A percentile compares a stretch with the other conserved stretches of the same genome.
Conservation (phyloP, 345 rosid genomes). For the Linum usitatissimum region DNA sequence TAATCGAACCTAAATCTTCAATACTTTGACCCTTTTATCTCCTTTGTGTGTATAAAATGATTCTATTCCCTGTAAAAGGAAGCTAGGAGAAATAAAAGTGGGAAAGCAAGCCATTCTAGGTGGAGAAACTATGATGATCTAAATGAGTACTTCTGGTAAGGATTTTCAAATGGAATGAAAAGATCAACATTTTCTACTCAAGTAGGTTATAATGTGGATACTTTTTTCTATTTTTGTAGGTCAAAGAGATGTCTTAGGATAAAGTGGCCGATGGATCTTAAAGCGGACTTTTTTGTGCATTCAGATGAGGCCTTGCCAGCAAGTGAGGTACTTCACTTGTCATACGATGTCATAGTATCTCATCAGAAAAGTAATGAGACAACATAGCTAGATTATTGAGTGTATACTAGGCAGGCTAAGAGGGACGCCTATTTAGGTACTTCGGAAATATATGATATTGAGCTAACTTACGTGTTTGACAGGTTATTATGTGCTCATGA, state of each 20-base stretch:
- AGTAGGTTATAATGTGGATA: constrained; percentile 1
- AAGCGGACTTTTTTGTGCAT: constrained; percentile 66
- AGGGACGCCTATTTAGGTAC: too few relatives aligned
- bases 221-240: constrained; percentile 32
- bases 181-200: neutral
- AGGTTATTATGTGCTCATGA: too few relatives aligned
- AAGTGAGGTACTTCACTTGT: constrained; percentile 28
- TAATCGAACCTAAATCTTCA: neutral
- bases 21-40: neutral
- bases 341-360: neutral
- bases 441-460: too few relatives aligned
- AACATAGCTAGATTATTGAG: too few relatives aligned
- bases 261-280: constrained; percentile 57
- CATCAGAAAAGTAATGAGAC: too few relatives aligned
- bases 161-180: constrained; percentile 10
- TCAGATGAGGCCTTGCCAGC: constrained; percentile 29
- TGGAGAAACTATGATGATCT: constrained; percentile 99
- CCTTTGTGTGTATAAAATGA: constrained; percentile 10
- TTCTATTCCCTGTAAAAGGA: constrained; percentile 46
- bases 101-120: constrained; percentile 86
- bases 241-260: constrained; percentile 58
- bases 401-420: too few relatives aligned
- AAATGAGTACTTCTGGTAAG: constrained; percentile 95
- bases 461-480: too few relatives aligned
- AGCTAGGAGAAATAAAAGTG: constrained; percentile 63